phyloP scores from a whole-genome alignment of 208 protist genomes.

The Trypanosoma mega region DNA sequence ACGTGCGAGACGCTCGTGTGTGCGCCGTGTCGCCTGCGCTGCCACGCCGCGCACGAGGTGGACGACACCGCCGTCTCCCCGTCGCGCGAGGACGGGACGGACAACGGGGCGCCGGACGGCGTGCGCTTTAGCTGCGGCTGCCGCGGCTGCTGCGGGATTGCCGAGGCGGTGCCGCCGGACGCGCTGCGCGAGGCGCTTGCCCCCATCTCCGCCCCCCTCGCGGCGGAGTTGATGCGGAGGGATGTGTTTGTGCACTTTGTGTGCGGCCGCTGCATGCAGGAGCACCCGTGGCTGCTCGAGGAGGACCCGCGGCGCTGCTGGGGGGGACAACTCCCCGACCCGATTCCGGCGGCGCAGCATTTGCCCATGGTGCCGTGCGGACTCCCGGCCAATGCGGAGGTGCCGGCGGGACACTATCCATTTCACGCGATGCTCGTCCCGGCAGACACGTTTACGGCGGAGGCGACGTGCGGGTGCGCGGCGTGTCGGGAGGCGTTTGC shows the following conservation, averaged over 20 bases:
- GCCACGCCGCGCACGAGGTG: conserved; percentile 77
- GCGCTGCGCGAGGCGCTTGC: conserved; percentile 48
- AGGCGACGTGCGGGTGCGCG: conserved; percentile 63
- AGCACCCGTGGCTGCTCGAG: conserved; percentile 70
- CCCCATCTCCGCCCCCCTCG: conserved; percentile 37
- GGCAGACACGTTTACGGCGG: conserved; percentile 56
- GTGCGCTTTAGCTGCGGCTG: conserved; percentile 79
- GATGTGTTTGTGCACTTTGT: conserved; percentile 83
- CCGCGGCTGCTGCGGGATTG: conserved; percentile 58
- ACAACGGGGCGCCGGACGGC: conserved; percentile 41
- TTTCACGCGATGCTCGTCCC: conserved; percentile 79
- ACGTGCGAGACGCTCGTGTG: conserved; percentile 78
- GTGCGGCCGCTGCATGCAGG: conserved; percentile 79
- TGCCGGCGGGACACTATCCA: conserved; percentile 35
- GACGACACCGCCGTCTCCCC: conserved; percentile 30
- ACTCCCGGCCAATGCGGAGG: conserved; percentile 2
- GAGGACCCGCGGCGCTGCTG: conserved; percentile 64
- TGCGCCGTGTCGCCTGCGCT: conserved; percentile 74
- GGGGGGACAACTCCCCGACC: conserved; percentile 49
- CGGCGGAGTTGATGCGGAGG: conserved; percentile 64
- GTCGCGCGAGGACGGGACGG: conserved; percentile 41
- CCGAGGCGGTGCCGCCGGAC: conserved; percentile 39
- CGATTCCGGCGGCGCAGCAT: conserved; percentile 7
- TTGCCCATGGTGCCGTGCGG: conserved; percentile 51
- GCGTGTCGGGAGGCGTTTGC: conserved; percentile 63